These are phyloP conservation scores for Rhizophora apiculata DNA, from an alignment of 345 rosid species.

Conservation along the genomic window DNA sequence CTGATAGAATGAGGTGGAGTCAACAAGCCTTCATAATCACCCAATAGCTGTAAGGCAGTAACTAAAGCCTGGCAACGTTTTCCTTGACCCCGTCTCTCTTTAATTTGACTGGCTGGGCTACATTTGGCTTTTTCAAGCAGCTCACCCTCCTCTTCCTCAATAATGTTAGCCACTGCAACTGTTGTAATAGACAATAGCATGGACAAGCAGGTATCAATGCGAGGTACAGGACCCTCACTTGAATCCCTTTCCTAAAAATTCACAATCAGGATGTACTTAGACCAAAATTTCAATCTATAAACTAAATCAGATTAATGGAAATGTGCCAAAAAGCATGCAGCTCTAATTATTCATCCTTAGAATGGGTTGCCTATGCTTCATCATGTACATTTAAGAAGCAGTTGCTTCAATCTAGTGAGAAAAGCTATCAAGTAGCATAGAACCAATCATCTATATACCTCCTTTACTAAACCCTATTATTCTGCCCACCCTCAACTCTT, in stretches of 20 bases:
- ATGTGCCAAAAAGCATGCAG: not conserved
- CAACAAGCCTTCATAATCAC: conserved; percentile 75
- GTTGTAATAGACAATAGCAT: conserved; percentile 74
- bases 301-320: not conserved
- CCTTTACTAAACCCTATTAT: not conserved
- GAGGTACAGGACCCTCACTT: conserved; percentile 87
- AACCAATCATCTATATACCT: no score
- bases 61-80: conserved; percentile 62
- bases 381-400: not conserved
- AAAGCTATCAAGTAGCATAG: no score
- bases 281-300: not conserved
- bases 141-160: conserved; percentile 89
- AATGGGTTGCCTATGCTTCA: no score
- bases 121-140: conserved; percentile 49
- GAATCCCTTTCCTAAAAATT: conserved; percentile 80
- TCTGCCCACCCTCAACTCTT: not conserved
- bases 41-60: conserved; percentile 72
- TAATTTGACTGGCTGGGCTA: conserved; percentile 40
- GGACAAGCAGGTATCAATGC: conserved; percentile 76
- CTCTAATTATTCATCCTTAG: not conserved
- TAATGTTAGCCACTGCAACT: conserved; percentile 67
- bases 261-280: not conserved
- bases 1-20: conserved; percentile 62
- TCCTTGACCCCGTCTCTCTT: conserved; percentile 50
- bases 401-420: not conserved